These are phyloP conservation scores for Prunus padus DNA, from an alignment of 306 rosid species.

Conservation along the genomic window DNA sequence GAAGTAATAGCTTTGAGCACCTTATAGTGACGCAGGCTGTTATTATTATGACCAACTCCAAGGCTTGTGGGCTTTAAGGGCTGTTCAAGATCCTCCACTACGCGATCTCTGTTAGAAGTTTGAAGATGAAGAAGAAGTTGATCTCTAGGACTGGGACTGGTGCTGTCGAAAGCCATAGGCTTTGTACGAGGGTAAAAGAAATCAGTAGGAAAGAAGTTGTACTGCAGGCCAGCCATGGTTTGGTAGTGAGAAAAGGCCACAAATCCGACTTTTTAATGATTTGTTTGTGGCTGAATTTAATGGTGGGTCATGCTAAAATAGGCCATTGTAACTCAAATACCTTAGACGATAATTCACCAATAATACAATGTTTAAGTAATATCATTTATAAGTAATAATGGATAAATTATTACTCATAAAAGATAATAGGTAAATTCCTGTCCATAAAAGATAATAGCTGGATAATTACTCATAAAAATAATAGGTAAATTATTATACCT, in stretches of 20 bases:
- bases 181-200: constrained; percentile 54
- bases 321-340: too few species aligned
- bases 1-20: neutral
- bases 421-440: too few species aligned
- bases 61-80: neutral
- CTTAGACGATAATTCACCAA: too few species aligned
- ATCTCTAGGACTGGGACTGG: neutral
- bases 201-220: constrained; percentile 69
- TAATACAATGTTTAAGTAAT: too few species aligned
- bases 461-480: too few species aligned
- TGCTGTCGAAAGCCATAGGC: neutral
- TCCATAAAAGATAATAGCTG: too few species aligned
- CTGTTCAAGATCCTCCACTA: neutral
- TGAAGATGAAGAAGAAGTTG: neutral
- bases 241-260: neutral
- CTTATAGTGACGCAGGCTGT: neutral
- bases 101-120: neutral
- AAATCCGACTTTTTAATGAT: too few species aligned
- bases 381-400: too few species aligned
- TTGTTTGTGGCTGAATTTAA: too few species aligned
- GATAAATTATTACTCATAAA: too few species aligned
- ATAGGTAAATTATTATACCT: too few species aligned
- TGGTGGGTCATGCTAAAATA: too few species aligned
- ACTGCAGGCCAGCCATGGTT: constrained; percentile 70
- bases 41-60: neutral